Evolutionary conservation across 345 rosid genomes (phyloP).

Genomic region (Rhodamnia argentea): DNA sequence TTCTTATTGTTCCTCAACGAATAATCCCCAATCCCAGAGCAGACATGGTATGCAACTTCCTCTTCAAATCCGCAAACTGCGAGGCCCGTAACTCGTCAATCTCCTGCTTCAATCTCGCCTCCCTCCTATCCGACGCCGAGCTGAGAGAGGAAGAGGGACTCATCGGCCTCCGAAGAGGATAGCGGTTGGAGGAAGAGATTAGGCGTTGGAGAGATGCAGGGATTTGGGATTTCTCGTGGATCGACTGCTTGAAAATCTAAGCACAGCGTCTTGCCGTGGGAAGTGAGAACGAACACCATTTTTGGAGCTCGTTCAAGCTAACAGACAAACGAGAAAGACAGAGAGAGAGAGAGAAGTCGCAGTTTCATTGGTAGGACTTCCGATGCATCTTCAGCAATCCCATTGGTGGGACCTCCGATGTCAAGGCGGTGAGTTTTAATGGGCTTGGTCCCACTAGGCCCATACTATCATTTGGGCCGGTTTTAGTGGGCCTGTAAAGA

Average conservation of each 20-base stretch:
- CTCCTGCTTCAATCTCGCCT: conserved; percentile 76
- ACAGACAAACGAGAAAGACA: background rate
- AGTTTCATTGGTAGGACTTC: background rate
- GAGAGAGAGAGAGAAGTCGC: background rate
- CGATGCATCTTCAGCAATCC: background rate
- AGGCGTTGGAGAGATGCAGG: conserved; percentile 32
- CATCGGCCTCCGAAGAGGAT: conserved; percentile 1
- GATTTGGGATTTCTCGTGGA: conserved; percentile 26
- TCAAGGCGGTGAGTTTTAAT: background rate
- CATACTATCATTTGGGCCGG: background rate
- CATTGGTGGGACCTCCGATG: background rate
- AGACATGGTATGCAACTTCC: conserved; percentile 60
- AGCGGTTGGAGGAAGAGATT: conserved; percentile 9
- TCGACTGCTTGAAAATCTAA: conserved; percentile 34
- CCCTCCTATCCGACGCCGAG: conserved; percentile 52
- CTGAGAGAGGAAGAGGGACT: conserved; percentile 29
- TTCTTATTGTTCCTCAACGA: conserved; percentile 79
- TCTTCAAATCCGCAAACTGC: conserved; percentile 86
- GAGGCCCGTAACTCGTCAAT: conserved; percentile 87
- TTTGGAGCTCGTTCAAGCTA: background rate
- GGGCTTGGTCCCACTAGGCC: background rate
- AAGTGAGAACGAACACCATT: conserved; percentile 54
- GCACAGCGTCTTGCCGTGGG: conserved; percentile 32
- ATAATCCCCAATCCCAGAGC: conserved; percentile 74
- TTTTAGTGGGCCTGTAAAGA: background rate